A percentile compares a stretch with the other conserved stretches of the same genome.
Evolutionary conservation across 2,329 filamentous ascomycete species (phyloP).

Genomic region (Pleurostoma richardsiae): DNA sequence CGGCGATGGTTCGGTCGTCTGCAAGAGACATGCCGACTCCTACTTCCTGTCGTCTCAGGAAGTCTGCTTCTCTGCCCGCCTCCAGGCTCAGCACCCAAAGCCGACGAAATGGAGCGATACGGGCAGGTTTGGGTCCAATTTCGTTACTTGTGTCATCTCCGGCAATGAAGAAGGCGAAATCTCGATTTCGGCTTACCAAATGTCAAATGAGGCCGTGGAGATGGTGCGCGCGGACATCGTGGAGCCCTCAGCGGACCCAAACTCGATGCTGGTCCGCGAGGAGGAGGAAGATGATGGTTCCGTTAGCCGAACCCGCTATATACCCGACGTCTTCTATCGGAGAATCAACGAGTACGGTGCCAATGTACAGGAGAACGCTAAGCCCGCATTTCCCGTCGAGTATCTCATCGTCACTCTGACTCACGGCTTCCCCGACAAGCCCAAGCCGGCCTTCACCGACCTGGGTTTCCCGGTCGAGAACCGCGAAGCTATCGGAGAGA

Average conservation of each 20-base stretch:
- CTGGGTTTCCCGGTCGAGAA: conserved; percentile 87
- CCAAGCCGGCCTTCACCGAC: conserved; percentile 71
- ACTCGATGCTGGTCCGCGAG: conserved; percentile 88
- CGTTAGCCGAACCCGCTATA: conserved; percentile 71
- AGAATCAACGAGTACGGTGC: conserved; percentile 94
- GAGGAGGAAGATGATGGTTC: conserved; percentile 79
- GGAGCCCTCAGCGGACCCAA: conserved; percentile 89
- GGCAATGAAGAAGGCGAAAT: conserved; percentile 88
- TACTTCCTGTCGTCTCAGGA: conserved; percentile 93
- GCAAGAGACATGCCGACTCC: conserved; percentile 92
- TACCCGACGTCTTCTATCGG: conserved; percentile 95
- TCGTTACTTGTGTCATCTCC: conserved; percentile 94
- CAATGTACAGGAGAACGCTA: conserved; percentile 95
- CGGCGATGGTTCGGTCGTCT: conserved; percentile 81
- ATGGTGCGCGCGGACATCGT: conserved; percentile 96
- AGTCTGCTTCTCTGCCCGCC: conserved; percentile 79
- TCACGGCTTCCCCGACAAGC: conserved; percentile 84
- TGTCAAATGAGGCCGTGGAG: conserved; percentile 90
- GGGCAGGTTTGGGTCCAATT: conserved; percentile 89
- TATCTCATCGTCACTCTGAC: conserved; percentile 95
- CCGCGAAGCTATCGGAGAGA: conserved; percentile 77
- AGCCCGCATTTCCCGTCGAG: conserved; percentile 92
- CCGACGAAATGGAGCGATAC: conserved; percentile 96
- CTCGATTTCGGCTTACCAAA: conserved; percentile 85
- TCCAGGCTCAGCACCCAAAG: conserved; percentile 85